Evolutionary conservation across 2,329 filamentous ascomycete species (phyloP).

Genomic region (Rachicladosporium sp.): DNA sequence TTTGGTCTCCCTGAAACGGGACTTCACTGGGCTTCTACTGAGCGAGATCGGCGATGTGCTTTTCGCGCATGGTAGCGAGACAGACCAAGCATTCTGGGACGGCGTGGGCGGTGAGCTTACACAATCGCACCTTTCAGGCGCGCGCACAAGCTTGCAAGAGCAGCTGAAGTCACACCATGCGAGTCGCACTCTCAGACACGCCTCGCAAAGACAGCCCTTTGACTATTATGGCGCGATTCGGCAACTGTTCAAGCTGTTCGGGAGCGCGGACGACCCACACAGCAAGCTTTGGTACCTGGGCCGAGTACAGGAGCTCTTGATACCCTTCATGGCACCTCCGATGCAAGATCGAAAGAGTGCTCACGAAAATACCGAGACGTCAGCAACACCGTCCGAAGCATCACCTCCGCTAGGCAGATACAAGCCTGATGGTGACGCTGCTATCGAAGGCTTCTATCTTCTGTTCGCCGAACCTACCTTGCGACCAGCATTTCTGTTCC

Average conservation of each 20-base stretch:
- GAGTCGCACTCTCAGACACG: no score
- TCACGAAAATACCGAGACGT: no score
- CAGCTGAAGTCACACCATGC: no score
- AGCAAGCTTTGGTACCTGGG: constrained; percentile 72
- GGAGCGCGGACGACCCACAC: constrained; percentile 77
- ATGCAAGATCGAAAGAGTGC: neutral
- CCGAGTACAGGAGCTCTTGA: constrained; percentile 61
- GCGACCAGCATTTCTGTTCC: constrained; percentile 35
- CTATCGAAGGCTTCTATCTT: constrained; percentile 16
- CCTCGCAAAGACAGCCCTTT: no score
- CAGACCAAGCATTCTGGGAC: constrained; percentile 69
- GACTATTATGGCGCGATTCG: constrained; percentile 65
- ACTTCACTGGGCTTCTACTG: constrained; percentile 64
- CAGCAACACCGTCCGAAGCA: no score
- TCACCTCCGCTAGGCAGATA: no score
- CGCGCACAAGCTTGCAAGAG: no score
- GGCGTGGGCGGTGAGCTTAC: constrained; percentile 38
- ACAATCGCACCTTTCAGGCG: constrained; percentile 10
- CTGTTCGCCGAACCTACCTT: constrained; percentile 34
- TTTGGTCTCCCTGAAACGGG: constrained; percentile 18
- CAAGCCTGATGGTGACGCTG: no score
- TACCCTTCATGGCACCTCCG: constrained; percentile 12
- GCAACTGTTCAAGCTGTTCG: constrained; percentile 71
- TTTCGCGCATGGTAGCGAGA: constrained; percentile 82
- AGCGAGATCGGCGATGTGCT: constrained; percentile 83